Base-by-base conservation (phyloP, 2,329 filamentous ascomycete genomes). In the Eutypa lata region DNA sequence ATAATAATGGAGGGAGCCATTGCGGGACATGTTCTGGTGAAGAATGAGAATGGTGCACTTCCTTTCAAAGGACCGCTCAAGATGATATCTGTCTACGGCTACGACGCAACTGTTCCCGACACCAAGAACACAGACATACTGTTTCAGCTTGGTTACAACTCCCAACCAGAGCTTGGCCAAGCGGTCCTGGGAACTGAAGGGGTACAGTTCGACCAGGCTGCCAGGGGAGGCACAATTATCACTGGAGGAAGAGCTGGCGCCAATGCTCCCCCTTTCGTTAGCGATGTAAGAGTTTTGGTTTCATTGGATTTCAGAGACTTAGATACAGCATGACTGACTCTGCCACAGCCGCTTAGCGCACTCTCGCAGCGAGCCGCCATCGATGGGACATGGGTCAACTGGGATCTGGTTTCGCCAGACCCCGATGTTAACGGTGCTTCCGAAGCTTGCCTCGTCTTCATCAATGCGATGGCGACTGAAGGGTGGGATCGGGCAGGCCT, bases 381-480 rank as follows among this genome's bases (percentile, higher is more conserved):
- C 2, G 82, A 87, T 54, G 74, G 73, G n/a, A 82, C 81, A 0
- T 77, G 78, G 55, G 68, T 88, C 0, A 80, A 77, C 55, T 84
- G 78, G 75, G 82, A 86, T 61, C 76, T 82, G 43, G 65, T 62
- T 7, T 76, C 74, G 0, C 65, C 65, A 10, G 63, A 75, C 16
- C 79, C 80, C 0, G 61, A 70, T 3, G 73, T 80, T 4, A 76
- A 79, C 51, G 64, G 68, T 35, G 74, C 68, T 22, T 73, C 77
- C 3, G 78, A 91, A 61, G 75, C 89, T 16, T 92, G 89, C 50
- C 66, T 85, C 1, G 81, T 84, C 0, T 83, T 86, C 60, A 78
- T 86, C 65, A 87, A 88, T 65, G 82, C 79, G 33, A 90, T 92
- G 66, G 83, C 88, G 1, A 89, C 89, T 0, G 91, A 96, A 70